Evolutionary conservation across 1,284 basidiomycete genomes (phyloP).

Genomic region (Heterobasidion occidentale): DNA sequence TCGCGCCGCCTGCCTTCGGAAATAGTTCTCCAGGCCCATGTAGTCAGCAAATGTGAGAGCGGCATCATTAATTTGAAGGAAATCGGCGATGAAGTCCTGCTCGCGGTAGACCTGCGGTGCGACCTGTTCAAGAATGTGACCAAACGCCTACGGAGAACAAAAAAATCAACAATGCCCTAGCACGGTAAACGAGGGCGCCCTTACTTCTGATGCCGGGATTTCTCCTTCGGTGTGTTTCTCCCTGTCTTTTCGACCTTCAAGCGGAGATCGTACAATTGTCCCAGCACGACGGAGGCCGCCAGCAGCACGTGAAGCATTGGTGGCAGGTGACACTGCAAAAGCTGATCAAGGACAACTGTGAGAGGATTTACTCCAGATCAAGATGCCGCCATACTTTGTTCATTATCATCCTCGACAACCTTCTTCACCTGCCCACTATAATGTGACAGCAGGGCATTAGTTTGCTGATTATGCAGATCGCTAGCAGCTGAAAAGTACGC

Average conservation of each 20-base stretch:
- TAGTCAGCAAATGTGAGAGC: constrained; percentile 94
- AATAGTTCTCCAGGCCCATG: constrained; percentile 91
- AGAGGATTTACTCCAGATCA: not conserved
- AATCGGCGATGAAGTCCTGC: constrained; percentile 85
- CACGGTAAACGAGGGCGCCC: constrained; percentile 8
- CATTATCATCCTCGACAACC: constrained; percentile 61
- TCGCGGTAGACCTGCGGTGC: constrained; percentile 75
- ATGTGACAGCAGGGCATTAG: constrained; percentile 61
- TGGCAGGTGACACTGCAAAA: constrained; percentile 37
- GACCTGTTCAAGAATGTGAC: constrained; percentile 70
- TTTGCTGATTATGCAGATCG: constrained; percentile 73
- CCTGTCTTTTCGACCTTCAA: constrained; percentile 55
- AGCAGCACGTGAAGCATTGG: constrained; percentile 35
- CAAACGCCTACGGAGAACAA: constrained; percentile 58
- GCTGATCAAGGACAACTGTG: constrained; percentile 23
- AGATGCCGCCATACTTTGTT: constrained; percentile 39
- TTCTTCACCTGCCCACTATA: constrained; percentile 62
- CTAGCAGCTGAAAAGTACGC: constrained; percentile 84
- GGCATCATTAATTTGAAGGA: constrained; percentile 86
- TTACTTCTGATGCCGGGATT: constrained; percentile 61
- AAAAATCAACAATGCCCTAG: constrained; percentile 2
- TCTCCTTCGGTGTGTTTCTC: constrained; percentile 53
- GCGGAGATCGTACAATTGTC: constrained; percentile 65
- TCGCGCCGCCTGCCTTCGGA: constrained; percentile 83
- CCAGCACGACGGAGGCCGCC: constrained; percentile 67